phyloP scores from a whole-genome alignment of 768 basidiomycete species.

The Leucogyrophana mollusca region DNA sequence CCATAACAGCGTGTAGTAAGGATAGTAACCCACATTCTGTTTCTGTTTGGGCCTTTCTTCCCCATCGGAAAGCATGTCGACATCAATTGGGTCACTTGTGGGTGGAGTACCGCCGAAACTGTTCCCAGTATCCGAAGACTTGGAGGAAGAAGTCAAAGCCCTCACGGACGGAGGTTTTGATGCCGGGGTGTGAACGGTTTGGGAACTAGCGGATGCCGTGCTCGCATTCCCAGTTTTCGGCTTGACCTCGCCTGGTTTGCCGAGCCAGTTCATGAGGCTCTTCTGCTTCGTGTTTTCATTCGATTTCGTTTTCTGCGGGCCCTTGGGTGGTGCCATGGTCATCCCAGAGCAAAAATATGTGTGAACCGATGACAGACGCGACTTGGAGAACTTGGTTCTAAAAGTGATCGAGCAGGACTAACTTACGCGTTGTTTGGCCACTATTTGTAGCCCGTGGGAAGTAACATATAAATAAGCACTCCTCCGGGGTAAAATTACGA shows the following conservation, averaged over 20 bases:
- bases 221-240: constrained; percentile 4
- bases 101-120: constrained; percentile 61
- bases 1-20: background rate
- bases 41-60: constrained; percentile 37
- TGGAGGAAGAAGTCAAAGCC: constrained; percentile 38
- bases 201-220: constrained; percentile 20
- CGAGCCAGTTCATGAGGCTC: constrained; percentile 70
- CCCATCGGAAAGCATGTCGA: constrained; percentile 63
- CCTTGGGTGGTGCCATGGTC: constrained; percentile 14
- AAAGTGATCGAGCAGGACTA: background rate
- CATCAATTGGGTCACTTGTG: constrained; percentile 74
- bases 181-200: constrained; percentile 39
- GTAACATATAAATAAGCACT: too few species aligned
- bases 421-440: background rate
- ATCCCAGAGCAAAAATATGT: background rate
- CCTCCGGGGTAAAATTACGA: too few species aligned
- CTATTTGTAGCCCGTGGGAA: background rate
- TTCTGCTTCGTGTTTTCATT: constrained; percentile 63
- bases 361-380: background rate
- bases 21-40: constrained; percentile 29
- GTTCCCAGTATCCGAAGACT: constrained; percentile 44
- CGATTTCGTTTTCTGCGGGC: constrained; percentile 35
- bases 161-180: constrained; percentile 29
- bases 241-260: constrained; percentile 28
- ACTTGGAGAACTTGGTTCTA: too few species aligned